phyloP scores from a whole-genome alignment of 441 rosid genomes.

The Biscutella auriculata region DNA sequence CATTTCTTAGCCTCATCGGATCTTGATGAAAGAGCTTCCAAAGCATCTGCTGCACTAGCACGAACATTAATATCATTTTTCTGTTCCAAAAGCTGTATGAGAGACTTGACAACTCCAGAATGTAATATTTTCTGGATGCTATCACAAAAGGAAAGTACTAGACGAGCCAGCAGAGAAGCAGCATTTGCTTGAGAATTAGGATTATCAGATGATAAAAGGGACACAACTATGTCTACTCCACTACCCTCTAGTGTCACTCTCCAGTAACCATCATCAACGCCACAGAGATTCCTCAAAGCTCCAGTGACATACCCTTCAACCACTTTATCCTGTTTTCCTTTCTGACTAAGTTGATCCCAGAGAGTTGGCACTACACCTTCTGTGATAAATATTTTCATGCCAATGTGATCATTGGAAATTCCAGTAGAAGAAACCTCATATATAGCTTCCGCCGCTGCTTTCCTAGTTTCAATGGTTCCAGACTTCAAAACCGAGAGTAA shows the following conservation, averaged over 20 bases:
- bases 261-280: conserved; percentile 92
- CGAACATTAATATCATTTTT: conserved; percentile 84
- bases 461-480: conserved; percentile 77
- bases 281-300: conserved; percentile 78
- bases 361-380: conserved; percentile 97
- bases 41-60: conserved; percentile 96
- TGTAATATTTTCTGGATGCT: conserved; percentile 47
- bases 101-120: conserved; percentile 71
- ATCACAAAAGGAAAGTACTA: conserved; percentile 76
- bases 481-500: conserved; percentile 93
- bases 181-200: conserved; percentile 76
- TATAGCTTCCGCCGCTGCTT: conserved; percentile 91
- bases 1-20: conserved; percentile 82
- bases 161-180: conserved; percentile 85
- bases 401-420: conserved; percentile 76
- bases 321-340: conserved; percentile 52
- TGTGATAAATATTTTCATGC: conserved; percentile 90
- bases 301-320: conserved; percentile 89
- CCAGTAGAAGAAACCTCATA: conserved; percentile 93
- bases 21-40: conserved; percentile 83
- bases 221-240: conserved; percentile 87
- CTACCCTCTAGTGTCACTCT: conserved; percentile 69
- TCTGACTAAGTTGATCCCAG: conserved; percentile 69
- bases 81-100: conserved; percentile 73
- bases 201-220: conserved; percentile 72